Percentiles rank a stretch among this genome's conserved stretches.
Evolutionary conservation across 352 stramenopile genomes (phyloP).

Genomic region (Globisporangium orthogonon): DNA sequence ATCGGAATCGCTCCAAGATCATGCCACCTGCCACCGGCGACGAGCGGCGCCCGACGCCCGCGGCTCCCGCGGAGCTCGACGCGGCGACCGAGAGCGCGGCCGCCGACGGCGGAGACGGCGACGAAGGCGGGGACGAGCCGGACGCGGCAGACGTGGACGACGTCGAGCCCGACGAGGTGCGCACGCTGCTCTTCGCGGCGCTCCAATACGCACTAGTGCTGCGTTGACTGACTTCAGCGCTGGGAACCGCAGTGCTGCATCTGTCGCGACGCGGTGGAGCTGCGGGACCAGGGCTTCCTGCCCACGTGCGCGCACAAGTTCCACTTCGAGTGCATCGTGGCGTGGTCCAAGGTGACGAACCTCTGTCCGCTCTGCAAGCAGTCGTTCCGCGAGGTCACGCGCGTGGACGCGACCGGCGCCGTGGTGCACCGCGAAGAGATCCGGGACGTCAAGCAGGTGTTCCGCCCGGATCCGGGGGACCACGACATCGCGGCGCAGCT

Average conservation of each 20-base stretch:
- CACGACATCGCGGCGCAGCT: slow-evolving; percentile 65
- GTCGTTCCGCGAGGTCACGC: slow-evolving; percentile 54
- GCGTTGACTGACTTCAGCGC: too few species aligned
- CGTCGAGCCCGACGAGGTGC: slow-evolving; percentile 29
- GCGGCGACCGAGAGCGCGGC: slow-evolving; percentile 12
- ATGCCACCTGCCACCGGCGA: background rate
- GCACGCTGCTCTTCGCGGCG: background rate
- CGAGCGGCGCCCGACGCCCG: background rate
- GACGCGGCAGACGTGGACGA: slow-evolving; percentile 25
- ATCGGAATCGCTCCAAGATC: too few species aligned
- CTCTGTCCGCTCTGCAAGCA: slow-evolving; percentile 78
- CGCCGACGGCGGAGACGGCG: background rate
- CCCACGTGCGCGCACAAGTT: slow-evolving; percentile 71
- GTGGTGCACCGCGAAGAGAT: slow-evolving; percentile 33
- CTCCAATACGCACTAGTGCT: background rate
- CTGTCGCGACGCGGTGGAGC: slow-evolving; percentile 63
- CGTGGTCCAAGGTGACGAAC: slow-evolving; percentile 81
- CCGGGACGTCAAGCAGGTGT: slow-evolving; percentile 52
- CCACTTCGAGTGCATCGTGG: slow-evolving; percentile 79
- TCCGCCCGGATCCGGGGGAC: slow-evolving; percentile 49
- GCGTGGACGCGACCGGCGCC: slow-evolving; percentile 26
- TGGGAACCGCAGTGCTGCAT: slow-evolving; percentile 55
- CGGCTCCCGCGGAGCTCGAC: too few species aligned
- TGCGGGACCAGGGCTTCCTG: slow-evolving; percentile 46
- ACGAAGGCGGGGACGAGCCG: slow-evolving; percentile 8